phyloP scores from a whole-genome alignment of 106 monocot genomes.

The Acorus calamus region DNA sequence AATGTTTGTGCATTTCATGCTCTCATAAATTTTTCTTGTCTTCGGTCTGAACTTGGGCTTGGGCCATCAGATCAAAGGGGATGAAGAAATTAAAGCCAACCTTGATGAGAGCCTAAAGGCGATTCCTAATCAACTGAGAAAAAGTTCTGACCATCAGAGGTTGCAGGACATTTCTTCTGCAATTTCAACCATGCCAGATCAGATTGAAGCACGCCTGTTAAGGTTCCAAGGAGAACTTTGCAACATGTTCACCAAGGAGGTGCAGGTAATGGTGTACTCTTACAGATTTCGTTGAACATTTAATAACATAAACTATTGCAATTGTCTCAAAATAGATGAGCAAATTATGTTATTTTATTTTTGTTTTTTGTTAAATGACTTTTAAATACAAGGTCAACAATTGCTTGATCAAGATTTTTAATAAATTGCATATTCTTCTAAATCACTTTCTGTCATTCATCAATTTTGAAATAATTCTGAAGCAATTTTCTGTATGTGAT shows the following conservation, averaged over 20 bases:
- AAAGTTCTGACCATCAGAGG: constrained; percentile 33
- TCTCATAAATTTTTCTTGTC: neutral
- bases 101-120: constrained; percentile 53
- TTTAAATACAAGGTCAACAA: too few relatives aligned
- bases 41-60: constrained; percentile 9
- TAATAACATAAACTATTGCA: neutral
- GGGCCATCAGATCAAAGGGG: constrained; percentile 74
- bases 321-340: neutral
- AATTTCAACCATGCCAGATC: constrained; percentile 45
- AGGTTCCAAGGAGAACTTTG: constrained; percentile 42
- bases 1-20: neutral
- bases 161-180: constrained; percentile 40
- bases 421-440: too few relatives aligned
- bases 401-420: too few relatives aligned
- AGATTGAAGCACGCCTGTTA: constrained; percentile 41
- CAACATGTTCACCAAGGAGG: constrained; percentile 36
- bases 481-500: too few relatives aligned
- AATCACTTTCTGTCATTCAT: too few relatives aligned
- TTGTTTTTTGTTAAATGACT: too few relatives aligned
- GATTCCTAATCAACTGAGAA: constrained; percentile 33
- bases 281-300: neutral
- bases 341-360: neutral
- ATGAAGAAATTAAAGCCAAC: constrained; percentile 61
- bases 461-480: too few relatives aligned
- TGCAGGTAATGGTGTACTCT: constrained; percentile 33